Percentiles rank a stretch among this genome's conserved stretches.
Evolutionary conservation across 148 eudicot genomes (phyloP).

Genomic region (Chenopodium berlandieri): DNA sequence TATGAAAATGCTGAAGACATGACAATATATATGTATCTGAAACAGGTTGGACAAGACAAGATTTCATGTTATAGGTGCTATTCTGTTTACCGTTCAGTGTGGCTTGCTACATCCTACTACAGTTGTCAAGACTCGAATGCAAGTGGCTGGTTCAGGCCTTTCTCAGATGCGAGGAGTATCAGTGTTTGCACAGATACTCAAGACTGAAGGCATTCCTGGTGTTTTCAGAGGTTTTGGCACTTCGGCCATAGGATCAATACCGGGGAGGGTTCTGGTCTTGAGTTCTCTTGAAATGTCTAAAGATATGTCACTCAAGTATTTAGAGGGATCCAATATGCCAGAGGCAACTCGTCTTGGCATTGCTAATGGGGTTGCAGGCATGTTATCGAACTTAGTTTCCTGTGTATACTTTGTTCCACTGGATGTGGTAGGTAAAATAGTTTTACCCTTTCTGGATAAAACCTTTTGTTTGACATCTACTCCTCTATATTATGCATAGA

Average conservation of each 20-base stretch:
- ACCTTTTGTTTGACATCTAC: background rate
- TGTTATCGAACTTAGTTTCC: conserved; percentile 66
- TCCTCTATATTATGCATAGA: background rate
- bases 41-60: conserved; percentile 72
- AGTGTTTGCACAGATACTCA: conserved; percentile 50
- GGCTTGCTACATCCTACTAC: conserved; percentile 66
- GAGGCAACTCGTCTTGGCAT: conserved; percentile 69
- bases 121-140: conserved; percentile 83
- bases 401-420: conserved; percentile 70
- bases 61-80: conserved; percentile 66
- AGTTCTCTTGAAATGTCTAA: conserved; percentile 77
- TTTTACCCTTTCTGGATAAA: background rate
- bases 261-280: conserved; percentile 62
- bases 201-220: conserved; percentile 63
- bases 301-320: conserved; percentile 54
- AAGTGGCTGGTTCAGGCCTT: conserved; percentile 52
- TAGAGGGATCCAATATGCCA: conserved; percentile 48
- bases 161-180: conserved; percentile 47
- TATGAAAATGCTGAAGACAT: background rate
- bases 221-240: conserved; percentile 76
- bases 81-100: conserved; percentile 64
- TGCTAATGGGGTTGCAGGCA: conserved; percentile 81
- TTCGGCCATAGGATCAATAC: conserved; percentile 68
- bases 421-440: conserved; percentile 65
- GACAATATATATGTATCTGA: background rate